These are phyloP conservation scores for Paecilomyces variotii DNA, from an alignment of 2,329 filamentous ascomycete genomes.

Conservation along the genomic window DNA sequence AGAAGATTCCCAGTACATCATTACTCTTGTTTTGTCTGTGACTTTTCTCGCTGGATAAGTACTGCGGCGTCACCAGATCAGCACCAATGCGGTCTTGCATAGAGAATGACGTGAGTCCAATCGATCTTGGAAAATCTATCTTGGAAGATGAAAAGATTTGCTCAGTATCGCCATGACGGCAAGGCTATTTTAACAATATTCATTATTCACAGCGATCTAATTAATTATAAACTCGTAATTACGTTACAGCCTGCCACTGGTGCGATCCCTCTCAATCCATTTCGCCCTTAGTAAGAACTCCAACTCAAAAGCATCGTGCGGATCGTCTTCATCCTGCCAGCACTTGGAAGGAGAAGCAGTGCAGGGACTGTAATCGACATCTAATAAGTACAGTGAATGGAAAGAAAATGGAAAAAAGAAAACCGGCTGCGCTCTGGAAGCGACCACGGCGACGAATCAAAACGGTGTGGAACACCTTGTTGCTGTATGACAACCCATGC, in stretches of 20 bases:
- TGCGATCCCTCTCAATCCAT: not conserved
- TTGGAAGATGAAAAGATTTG: not conserved
- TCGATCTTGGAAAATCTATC: no score
- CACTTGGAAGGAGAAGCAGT: not conserved
- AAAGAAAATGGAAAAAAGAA: not conserved
- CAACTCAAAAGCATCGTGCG: not conserved
- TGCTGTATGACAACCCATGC: not conserved
- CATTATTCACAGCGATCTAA: constrained; percentile 1
- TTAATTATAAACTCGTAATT: constrained; percentile 1
- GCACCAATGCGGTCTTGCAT: no score
- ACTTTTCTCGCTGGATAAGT: no score
- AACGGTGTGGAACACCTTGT: not conserved
- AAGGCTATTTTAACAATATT: not conserved
- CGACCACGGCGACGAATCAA: not conserved
- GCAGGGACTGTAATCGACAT: not conserved
- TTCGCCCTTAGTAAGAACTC: not conserved
- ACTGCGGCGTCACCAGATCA: no score
- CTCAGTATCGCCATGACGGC: not conserved
- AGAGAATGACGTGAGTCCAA: no score
- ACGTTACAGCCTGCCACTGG: not conserved
- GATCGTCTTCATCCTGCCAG: not conserved
- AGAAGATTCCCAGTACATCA: no score
- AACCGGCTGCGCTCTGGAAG: not conserved
- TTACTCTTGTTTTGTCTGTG: no score
- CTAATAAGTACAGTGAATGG: not conserved